Base-by-base conservation (phyloP, 1,284 basidiomycete genomes). In the Gomphus bonarii region DNA sequence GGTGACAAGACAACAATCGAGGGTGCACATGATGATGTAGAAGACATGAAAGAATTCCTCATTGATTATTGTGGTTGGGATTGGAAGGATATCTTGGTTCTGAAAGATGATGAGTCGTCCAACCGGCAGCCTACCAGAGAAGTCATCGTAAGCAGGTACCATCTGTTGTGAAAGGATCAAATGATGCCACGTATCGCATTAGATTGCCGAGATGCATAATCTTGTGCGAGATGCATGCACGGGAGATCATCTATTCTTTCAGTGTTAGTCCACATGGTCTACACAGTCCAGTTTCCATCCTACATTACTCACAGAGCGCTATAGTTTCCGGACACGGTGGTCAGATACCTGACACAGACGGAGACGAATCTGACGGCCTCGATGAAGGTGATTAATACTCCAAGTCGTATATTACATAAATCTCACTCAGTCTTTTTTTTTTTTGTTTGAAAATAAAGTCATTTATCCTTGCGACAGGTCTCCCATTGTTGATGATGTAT, bases 271-370 rank as follows among this genome's bases (percentile, higher is more conserved):
- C 3, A 16, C 30, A 31, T 14, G 5, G 25, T 28, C 25, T 28
- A 28, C 5, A 31, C n/a, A n/a, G 10, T n/a, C n/a, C 11, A 22
- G 9, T 22, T 25, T 22, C 2, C 35, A n/a, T 28, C n/a, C 3
- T 12, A 25, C 49, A 30, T 28, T 9, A 8, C 49, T 46, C 31
- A 48, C n/a, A 8, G 1, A 48, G 18, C 20, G 20, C 11, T 16
- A 43, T 5, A 55, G 54, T 47, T 20, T 44, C 54, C 11, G 54
- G 54, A 36, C 54, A 55, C 35, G 54, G 54, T 22, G 47, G 43
- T 16, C 54, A 55, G 43, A 31, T 55, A 18, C 40, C 44, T 28
- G 54, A 55, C 42, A 48, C 18, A 25, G 14, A 48, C 28, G 54
- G 54, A 1, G 54, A 55, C 28, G 54, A 55, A 46, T 16, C 5